A percentile compares a stretch with the other conserved stretches of the same genome.
Evolutionary conservation across 305 asterid species (phyloP).

Genomic region (Fraxinus nigra): DNA sequence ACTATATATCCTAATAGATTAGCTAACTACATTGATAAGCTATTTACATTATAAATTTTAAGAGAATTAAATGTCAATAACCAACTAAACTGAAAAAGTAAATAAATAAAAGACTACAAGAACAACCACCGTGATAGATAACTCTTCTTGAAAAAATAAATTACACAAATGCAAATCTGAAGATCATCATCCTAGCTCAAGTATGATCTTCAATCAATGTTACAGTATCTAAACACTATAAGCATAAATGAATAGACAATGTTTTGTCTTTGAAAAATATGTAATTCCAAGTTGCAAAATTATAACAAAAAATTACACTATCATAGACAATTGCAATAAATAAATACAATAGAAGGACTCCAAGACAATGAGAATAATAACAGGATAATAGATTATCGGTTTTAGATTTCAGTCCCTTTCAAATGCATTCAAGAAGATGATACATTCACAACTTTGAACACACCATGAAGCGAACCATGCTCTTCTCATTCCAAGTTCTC

Average conservation of each 20-base stretch:
- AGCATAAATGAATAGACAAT: background rate
- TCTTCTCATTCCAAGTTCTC: background rate
- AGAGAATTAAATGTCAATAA: no score
- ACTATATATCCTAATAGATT: no score
- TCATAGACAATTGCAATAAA: background rate
- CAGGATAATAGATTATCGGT: background rate
- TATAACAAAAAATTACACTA: background rate
- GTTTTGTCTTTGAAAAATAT: background rate
- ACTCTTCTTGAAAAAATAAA: background rate
- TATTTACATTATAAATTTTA: no score
- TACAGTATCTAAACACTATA: background rate
- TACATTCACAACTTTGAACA: background rate
- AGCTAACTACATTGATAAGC: no score
- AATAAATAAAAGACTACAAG: background rate
- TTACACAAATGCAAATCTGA: background rate
- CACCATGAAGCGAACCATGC: background rate
- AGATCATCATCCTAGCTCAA: background rate
- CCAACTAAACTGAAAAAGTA: no score
- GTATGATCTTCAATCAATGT: background rate
- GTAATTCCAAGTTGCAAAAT: background rate
- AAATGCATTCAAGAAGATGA: background rate
- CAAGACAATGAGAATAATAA: background rate
- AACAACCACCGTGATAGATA: background rate
- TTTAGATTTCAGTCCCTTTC: background rate
- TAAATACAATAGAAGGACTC: background rate